Base-by-base conservation (phyloP, 257 asterid species). In the Ilex asprella region DNA sequence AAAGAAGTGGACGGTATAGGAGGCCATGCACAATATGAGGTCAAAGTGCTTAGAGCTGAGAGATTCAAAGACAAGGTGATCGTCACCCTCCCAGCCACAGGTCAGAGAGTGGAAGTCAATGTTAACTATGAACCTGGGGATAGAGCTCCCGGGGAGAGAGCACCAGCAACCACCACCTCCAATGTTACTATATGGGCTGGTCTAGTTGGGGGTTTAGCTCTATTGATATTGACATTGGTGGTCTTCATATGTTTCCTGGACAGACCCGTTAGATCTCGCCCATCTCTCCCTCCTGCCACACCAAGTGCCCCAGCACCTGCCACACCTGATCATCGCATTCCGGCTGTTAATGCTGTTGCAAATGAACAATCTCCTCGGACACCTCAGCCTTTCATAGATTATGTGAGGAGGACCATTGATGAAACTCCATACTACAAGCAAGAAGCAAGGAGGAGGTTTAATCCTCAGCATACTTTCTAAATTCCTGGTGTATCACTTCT, bases 401-500 rank as follows among this genome's bases (percentile, higher is more conserved):
- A 91, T 30, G 89, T 91, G 12, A 77, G 95, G 76, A 74, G 86
- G 74, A 91, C 96, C 39, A 75, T 91, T 16, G 95, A 88, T 71
- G 98, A 91, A 70, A 91, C 98, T 50, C 98, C 98, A 2, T 75
- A 88, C 61, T 88, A 88, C 77, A 78, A 81, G 78, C 96, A 84
- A 63, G 93, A 85, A 14, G 73, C 69, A 60, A 77, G 95, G 81
- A 84, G 95, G 80, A 84, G 98, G 66, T 71, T 56, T 46, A 86
- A 80, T 77, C 92, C 92, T 27, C 96, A 88, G 77, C 69, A 82
- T 60, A 88, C 98, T 53, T 86, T 46, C 71, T 86, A 86, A 81
- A 68, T 9, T 65, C 47, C 16, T 16, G 58, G 68, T 4, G 31
- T 59, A 27, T 30, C 32, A 21, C 43, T 21, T 16, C 49, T 35